Evolutionary conservation across 1,284 basidiomycete genomes (phyloP), one percentile per base, ranked within the genome.

Genomic region (Melampsora larici-populina): DNA sequence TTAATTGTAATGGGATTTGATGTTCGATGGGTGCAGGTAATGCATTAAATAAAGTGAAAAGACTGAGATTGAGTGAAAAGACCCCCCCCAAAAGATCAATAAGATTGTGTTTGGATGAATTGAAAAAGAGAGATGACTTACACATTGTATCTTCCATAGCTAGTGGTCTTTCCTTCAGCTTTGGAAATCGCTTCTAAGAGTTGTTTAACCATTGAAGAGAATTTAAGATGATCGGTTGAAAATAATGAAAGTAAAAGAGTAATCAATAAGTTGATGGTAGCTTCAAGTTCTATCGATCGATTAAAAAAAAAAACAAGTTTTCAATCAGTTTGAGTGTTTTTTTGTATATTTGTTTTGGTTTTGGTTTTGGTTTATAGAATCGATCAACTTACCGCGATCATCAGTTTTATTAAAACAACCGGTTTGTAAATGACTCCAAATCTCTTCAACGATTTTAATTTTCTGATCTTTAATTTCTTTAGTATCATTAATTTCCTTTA

Each of bases 61-160:
- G 48, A 36, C 75, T 78, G 60, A 13, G 46, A 55, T 55, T 55
- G 24, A 55, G 13, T 55, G 51, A 55, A 18, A 13, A 55, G 15
- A 55, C 4, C 21, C n/a, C n/a, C n/a, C n/a, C n/a, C n/a, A n/a
- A n/a, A n/a, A n/a, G n/a, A n/a, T n/a, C n/a, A n/a, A 60, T 43
- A 11, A 13, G 13, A 43, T 43, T 43, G 8, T 11, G 13, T 43
- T 43, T 17, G 17, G 26, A 36, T 70, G 29, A 58, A n/a, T 21
- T 65, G 36, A n/a, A 31, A 13, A 46, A 24, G 2, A 18, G 0
- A 40, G 11, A 21, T 21, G 33, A 78, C 75, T 33, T 26, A 78
- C 75, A 67, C 67, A 40, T 46, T 64, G 40, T 70, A 78, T 78
- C 68, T 78, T 36, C 75, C 75, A 62, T 78, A 78, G 65, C 68